Conservation (phyloP, 192 early-diverging fungal genomes). For the Coemansia sp. region DNA sequence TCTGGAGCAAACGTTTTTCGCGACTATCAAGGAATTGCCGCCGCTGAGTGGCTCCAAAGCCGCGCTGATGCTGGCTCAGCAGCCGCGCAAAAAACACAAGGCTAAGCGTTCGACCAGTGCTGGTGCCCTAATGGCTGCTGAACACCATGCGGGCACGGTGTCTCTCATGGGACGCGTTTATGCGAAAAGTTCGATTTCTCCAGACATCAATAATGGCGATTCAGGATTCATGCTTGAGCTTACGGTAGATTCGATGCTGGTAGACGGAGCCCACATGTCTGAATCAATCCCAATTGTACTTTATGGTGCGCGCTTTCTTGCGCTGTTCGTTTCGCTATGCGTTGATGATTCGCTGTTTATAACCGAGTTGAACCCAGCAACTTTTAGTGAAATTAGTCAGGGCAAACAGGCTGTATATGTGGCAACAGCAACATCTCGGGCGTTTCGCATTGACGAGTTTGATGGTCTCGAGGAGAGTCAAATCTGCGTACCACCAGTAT, state of each 20-base stretch:
- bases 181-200: conserved; percentile 18
- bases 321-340: conserved; percentile 18
- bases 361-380: conserved; percentile 11
- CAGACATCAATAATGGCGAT: neutral
- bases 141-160: neutral
- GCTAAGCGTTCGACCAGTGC: neutral
- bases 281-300: conserved; percentile 9
- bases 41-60: conserved; percentile 2
- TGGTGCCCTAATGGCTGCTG: neutral
- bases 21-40: conserved; percentile 9
- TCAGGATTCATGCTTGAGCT: conserved; percentile 20
- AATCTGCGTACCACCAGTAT: neutral
- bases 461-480: conserved; percentile 22
- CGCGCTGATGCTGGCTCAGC: conserved; percentile 7
- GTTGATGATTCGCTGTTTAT: conserved; percentile 29
- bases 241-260: conserved; percentile 5
- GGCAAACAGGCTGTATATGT: conserved; percentile 12
- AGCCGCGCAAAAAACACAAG: neutral
- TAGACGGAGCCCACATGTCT: neutral
- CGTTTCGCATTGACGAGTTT: conserved; percentile 26
- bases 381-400: neutral
- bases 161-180: conserved; percentile 19
- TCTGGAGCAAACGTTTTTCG: conserved; percentile 11
- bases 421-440: conserved; percentile 10
- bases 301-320: conserved; percentile 14